phyloP scores from a whole-genome alignment of 441 rosid genomes.

The Sinapis alba region DNA sequence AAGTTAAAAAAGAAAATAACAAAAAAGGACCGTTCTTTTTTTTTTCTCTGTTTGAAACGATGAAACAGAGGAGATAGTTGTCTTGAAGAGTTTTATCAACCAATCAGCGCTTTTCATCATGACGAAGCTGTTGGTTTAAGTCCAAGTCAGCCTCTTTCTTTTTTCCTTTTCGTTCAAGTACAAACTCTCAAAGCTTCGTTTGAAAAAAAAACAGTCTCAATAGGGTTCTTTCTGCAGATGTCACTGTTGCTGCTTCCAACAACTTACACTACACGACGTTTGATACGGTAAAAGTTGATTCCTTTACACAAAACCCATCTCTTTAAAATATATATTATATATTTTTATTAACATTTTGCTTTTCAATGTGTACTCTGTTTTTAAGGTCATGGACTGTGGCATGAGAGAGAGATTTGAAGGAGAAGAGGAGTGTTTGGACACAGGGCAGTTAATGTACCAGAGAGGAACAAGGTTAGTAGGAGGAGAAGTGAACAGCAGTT shows the following conservation, averaged over 20 bases:
- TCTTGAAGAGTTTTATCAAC: conserved; percentile 82
- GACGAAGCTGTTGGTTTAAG: conserved; percentile 76
- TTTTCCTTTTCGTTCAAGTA: background rate
- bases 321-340: background rate
- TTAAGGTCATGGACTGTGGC: conserved; percentile 37
- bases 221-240: conserved; percentile 57
- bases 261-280: conserved; percentile 61
- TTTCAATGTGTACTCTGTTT: conserved; percentile 12
- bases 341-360: background rate
- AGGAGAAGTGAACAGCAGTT: conserved; percentile 54
- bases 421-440: conserved; percentile 70
- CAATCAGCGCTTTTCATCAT: conserved; percentile 59
- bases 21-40: no score
- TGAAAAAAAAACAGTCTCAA: no score
- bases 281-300: conserved; percentile 55
- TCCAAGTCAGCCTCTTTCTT: conserved; percentile 58
- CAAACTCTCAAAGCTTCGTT: conserved; percentile 6
- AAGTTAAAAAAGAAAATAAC: background rate
- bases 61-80: conserved; percentile 58
- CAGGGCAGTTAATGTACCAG: conserved; percentile 68
- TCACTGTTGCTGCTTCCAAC: conserved; percentile 55
- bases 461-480: conserved; percentile 51
- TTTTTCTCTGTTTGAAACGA: background rate
- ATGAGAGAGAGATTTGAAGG: conserved; percentile 49
- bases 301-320: conserved; percentile 24